These are phyloP conservation scores for Saccharomycopsis sp. DNA, from an alignment of 805 yeast species.

Conservation along the genomic window DNA sequence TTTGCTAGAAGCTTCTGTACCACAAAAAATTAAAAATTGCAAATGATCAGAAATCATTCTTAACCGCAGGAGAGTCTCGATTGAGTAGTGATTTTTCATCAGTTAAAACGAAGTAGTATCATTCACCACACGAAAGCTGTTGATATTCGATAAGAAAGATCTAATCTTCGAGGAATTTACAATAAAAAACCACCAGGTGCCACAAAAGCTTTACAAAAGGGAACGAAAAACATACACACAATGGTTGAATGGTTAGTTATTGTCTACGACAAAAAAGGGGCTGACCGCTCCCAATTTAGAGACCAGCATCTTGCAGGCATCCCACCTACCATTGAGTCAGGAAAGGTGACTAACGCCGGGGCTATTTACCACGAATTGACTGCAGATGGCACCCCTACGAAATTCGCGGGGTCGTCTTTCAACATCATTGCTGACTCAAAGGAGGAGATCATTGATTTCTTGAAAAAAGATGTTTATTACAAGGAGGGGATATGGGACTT, in stretches of 20 bases:
- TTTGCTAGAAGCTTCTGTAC: too few relatives aligned
- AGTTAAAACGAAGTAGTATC: neutral
- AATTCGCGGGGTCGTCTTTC: slow-evolving; percentile 64
- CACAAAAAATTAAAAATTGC: neutral
- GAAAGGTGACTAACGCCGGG: slow-evolving; percentile 43
- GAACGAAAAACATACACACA: slow-evolving; percentile 17
- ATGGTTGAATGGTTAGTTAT: slow-evolving; percentile 62
- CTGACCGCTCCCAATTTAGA: slow-evolving; percentile 48
- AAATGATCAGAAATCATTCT: neutral
- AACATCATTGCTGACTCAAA: slow-evolving; percentile 57
- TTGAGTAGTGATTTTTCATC: neutral
- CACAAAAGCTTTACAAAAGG: too few relatives aligned
- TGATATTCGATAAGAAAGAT: neutral
- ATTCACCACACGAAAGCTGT: neutral
- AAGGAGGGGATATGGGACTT: slow-evolving; percentile 72
- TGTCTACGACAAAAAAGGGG: slow-evolving; percentile 61
- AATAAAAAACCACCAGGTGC: too few relatives aligned
- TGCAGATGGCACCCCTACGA: slow-evolving; percentile 33
- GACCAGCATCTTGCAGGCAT: slow-evolving; percentile 46
- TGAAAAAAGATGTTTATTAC: slow-evolving; percentile 58
- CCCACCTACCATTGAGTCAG: slow-evolving; percentile 36
- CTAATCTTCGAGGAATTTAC: neutral
- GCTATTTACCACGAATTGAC: slow-evolving; percentile 44
- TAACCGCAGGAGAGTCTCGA: neutral
- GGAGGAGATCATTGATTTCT: slow-evolving; percentile 57